These are phyloP conservation scores for Dioscorea zingiberensis DNA, from an alignment of 106 monocot genomes.

Conservation along the genomic window DNA sequence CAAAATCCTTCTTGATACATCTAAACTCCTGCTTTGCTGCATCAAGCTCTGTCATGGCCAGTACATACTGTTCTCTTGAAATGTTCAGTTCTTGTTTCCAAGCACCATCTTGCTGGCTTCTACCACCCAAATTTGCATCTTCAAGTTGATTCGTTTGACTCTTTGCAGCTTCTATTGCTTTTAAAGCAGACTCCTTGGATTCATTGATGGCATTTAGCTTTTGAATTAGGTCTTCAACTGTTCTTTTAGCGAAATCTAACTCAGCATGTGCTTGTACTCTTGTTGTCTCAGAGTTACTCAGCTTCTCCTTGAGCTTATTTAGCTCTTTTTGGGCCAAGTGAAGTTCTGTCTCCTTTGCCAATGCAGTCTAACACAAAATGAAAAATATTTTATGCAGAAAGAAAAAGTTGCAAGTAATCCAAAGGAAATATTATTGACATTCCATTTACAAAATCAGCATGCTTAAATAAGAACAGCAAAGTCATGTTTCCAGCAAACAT, in stretches of 20 bases:
- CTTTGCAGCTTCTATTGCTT: constrained; percentile 11
- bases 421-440: too few species aligned
- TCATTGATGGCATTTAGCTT: constrained; percentile 8
- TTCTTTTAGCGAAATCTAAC: constrained; percentile 5
- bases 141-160: constrained; percentile 13
- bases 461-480: neutral
- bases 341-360: constrained; percentile 13
- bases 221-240: constrained; percentile 4
- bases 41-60: constrained; percentile 6
- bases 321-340: constrained; percentile 11
- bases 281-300: constrained; percentile 12
- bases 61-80: constrained; percentile 11
- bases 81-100: constrained; percentile 17
- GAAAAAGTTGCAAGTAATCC: too few species aligned
- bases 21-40: constrained; percentile 11
- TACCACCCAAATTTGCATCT: constrained; percentile 1
- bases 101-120: neutral
- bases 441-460: neutral
- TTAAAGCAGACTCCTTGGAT: constrained; percentile 3
- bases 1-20: constrained; percentile 27
- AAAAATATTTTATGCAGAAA: neutral
- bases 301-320: constrained; percentile 9
- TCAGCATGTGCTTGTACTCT: constrained; percentile 10
- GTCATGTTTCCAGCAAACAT: neutral
- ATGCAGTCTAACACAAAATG: neutral